These are phyloP conservation scores for Syzygium jambos DNA, from an alignment of 345 rosid genomes.

Conservation along the genomic window DNA sequence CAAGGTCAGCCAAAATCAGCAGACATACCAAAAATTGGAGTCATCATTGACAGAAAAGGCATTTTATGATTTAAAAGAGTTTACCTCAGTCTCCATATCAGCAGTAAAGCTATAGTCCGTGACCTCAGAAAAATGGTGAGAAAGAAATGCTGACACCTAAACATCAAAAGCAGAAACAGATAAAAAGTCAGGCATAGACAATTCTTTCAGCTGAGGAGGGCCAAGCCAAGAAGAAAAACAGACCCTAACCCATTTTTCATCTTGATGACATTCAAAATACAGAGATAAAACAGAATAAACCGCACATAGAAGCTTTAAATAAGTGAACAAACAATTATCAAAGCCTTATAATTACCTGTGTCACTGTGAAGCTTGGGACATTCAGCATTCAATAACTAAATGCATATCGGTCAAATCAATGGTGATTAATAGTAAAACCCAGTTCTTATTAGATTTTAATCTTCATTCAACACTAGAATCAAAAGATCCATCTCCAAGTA, in stretches of 20 bases:
- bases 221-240: not conserved
- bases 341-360: not conserved
- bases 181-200: not conserved
- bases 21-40: not conserved
- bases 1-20: not conserved
- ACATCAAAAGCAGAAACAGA: constrained; percentile 2
- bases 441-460: not conserved
- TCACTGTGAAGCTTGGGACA: not conserved
- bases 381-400: not conserved
- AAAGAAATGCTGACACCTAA: constrained; percentile 94
- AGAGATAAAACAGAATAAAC: not conserved
- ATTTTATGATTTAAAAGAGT: not conserved
- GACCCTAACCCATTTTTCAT: not conserved
- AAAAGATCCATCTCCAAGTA: not conserved
- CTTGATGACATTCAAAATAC: not conserved
- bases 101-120: constrained; percentile 96
- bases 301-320: not conserved
- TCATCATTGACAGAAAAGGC: not conserved
- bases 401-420: not conserved
- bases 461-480: not conserved
- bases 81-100: constrained; percentile 97
- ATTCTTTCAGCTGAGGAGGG: not conserved
- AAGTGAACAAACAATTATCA: not conserved
- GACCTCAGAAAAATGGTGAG: constrained; percentile 81
- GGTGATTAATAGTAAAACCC: not conserved